These are phyloP conservation scores for Apiotrichum mycotoxinovorans DNA, from an alignment of 1,284 basidiomycete genomes.

Conservation along the genomic window DNA sequence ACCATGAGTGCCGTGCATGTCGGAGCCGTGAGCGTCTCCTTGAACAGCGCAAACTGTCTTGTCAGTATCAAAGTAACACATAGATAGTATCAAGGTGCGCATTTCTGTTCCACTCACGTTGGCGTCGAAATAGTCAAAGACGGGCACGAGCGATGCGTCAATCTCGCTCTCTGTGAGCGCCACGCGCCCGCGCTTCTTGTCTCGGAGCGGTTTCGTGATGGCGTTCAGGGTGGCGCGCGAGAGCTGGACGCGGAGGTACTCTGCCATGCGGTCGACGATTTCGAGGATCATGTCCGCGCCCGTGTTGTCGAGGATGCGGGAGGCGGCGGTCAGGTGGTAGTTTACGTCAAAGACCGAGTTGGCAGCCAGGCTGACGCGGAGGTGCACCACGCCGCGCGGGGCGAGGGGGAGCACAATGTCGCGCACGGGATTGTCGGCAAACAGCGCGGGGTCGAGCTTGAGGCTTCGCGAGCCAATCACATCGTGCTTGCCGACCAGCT, in stretches of 20 bases:
- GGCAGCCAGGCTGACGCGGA: conserved; percentile 45
- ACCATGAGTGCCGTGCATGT: conserved; percentile 33
- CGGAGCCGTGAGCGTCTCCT: conserved; percentile 33
- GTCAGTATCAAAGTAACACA: too few relatives aligned
- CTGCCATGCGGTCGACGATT: conserved; percentile 43
- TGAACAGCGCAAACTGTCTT: conserved; percentile 43
- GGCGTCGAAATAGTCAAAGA: conserved; percentile 47
- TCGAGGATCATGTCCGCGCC: conserved; percentile 42
- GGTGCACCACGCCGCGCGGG: conserved; percentile 39
- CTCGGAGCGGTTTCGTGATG: conserved; percentile 34
- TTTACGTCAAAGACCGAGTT: conserved; percentile 43
- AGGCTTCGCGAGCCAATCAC: conserved; percentile 36
- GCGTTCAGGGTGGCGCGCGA: conserved; percentile 21
- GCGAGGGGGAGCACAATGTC: conserved; percentile 43
- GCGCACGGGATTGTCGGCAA: conserved; percentile 26
- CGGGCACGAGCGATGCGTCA: conserved; percentile 36
- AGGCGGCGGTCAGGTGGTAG: conserved; percentile 38
- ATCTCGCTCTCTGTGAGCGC: conserved; percentile 37
- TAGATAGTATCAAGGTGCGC: not conserved
- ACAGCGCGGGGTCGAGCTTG: conserved; percentile 41
- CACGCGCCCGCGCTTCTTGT: conserved; percentile 37
- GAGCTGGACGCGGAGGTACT: conserved; percentile 35
- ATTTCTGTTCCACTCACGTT: conserved; percentile 42
- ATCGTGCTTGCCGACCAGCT: conserved; percentile 49
- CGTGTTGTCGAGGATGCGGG: conserved; percentile 34